These are phyloP conservation scores for Backusella australiensis DNA, from an alignment of 192 early-diverging fungal species.

Conservation along the genomic window DNA sequence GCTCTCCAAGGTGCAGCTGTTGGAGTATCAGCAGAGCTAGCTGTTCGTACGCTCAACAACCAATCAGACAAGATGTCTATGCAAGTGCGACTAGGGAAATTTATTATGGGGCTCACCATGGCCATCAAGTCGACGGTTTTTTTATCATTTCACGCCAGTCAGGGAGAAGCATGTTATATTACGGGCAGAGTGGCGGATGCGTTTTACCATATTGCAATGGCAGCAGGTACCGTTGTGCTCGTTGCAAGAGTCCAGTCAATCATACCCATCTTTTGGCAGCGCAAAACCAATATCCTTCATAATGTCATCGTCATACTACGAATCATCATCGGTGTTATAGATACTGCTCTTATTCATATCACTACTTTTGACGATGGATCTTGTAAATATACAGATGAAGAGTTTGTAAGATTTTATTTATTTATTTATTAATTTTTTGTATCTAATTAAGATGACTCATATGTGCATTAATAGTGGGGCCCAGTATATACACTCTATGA, in stretches of 20 bases:
- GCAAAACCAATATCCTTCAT: background rate
- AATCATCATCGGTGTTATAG: conserved; percentile 8
- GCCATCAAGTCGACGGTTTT: conserved; percentile 20
- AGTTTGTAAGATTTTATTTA: conserved; percentile 13
- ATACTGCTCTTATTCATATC: conserved; percentile 16
- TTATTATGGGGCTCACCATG: conserved; percentile 20
- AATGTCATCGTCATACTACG: background rate
- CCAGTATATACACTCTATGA: conserved; percentile 31
- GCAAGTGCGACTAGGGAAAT: conserved; percentile 15
- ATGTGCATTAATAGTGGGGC: conserved; percentile 19
- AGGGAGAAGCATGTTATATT: conserved; percentile 4
- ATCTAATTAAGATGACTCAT: background rate
- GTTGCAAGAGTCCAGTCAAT: conserved; percentile 16
- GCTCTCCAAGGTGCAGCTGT: conserved; percentile 12
- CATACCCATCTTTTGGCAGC: conserved; percentile 17
- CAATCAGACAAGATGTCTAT: background rate
- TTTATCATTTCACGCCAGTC: conserved; percentile 21
- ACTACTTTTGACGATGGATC: background rate
- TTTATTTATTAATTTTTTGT: background rate
- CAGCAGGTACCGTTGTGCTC: conserved; percentile 19
- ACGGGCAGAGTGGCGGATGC: conserved; percentile 23
- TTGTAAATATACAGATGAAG: conserved; percentile 27
- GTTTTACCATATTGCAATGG: conserved; percentile 27
- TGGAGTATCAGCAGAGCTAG: background rate
- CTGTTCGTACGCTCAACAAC: background rate